Evolutionary conservation across 2,329 filamentous ascomycete genomes (phyloP), one percentile per base, ranked within the genome.

Genomic region (Alternaria conjuncta): DNA sequence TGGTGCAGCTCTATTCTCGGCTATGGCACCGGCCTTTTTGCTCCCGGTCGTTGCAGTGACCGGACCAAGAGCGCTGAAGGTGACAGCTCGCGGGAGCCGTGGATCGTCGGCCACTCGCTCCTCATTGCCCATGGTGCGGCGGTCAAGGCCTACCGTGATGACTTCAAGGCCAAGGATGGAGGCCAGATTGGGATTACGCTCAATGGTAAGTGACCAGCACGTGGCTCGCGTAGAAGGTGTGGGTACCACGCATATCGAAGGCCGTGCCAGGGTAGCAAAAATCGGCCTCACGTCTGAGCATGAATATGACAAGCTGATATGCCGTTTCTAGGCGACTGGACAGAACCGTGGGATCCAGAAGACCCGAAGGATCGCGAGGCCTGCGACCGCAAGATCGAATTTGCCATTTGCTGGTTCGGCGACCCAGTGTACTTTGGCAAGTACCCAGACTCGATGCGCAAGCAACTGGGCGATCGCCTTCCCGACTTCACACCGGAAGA

Each of bases 141-240:
- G 2, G 93, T 96, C 60, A 94, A 93, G 84, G 86, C 89, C 13
- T 96, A 95, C 81, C 88, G 93, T 55, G 90, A 93, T 15, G 91
- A 96, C 60, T 96, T 94, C 84, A 93, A 95, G 82, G 79, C 85
- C 18, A 86, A 84, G 62, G 83, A 90, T 72, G 88, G 88, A 53
- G 93, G 93, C 45, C 86, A 93, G 80, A 96, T 97, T 75, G 93
- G 91, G 46, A 96, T 97, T 78, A 96, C 92, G 18, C 86, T 97
- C 63, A 96, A 96, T 78, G 93, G 88, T 88, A 83, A 73, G 79
- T 77, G 65, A 69, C 43, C 43, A 44, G 59, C 66, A 61, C 64
- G 65, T 69, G 61, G 51, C 53, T 64, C 75, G 36, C 57, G 47
- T 55, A 59, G 53, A 26, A 28, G 50, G 49, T 61, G 57, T 67